Evolutionary conservation across 441 rosid species (phyloP).

Genomic region (Corymbia calophylla): DNA sequence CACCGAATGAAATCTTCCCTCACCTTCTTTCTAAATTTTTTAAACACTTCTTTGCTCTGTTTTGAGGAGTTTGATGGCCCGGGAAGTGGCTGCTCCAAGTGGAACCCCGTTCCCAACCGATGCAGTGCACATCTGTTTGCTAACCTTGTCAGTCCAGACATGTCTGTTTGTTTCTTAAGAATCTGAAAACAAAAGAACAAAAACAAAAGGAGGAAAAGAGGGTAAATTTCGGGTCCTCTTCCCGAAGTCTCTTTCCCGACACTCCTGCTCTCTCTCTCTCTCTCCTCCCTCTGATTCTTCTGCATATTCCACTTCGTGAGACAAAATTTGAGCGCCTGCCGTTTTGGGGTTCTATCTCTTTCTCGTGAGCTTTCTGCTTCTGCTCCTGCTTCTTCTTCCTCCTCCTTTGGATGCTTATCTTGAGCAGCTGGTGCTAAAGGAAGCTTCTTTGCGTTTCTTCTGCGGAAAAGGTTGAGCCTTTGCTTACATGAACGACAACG

Average conservation of each 20-base stretch:
- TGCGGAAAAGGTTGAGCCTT: not conserved
- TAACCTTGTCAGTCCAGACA: not conserved
- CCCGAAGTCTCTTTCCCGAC: not conserved
- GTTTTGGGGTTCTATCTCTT: not conserved
- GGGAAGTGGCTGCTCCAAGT: not conserved
- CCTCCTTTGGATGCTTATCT: not conserved
- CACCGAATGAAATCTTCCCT: not conserved
- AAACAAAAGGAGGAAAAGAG: not conserved
- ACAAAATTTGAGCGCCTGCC: not conserved
- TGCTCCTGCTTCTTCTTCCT: not conserved
- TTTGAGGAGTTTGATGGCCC: not conserved
- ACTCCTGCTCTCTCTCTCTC: not conserved
- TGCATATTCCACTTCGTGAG: not conserved
- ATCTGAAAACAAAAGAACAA: not conserved
- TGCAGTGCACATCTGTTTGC: not conserved
- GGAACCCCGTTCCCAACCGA: not conserved
- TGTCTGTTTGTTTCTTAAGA: slow-evolving; percentile 17
- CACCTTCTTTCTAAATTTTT: not conserved
- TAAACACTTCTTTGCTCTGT: not conserved
- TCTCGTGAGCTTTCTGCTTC: slow-evolving; percentile 1
- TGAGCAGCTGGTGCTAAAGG: not conserved
- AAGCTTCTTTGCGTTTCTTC: not conserved
- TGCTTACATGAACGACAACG: not conserved
- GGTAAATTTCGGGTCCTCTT: not conserved
- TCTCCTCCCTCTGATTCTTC: not conserved